Evolutionary conservation across 139 green algal species (phyloP).

Genomic region (Chlamydomonas schloesseri): DNA sequence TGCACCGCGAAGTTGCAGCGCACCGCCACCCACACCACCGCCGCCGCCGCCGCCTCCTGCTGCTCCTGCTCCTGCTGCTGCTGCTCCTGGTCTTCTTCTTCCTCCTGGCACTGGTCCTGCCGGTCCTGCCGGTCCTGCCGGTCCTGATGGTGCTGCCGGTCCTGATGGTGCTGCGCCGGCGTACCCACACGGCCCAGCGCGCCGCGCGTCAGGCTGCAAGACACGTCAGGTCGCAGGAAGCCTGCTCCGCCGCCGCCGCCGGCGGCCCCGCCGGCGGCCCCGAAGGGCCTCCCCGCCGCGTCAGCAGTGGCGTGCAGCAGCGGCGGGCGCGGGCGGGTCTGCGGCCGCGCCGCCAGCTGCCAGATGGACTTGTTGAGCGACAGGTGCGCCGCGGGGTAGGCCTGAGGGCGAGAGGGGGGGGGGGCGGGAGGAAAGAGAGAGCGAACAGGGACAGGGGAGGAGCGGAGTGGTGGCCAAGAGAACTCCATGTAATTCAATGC

Average conservation of each 20-base stretch:
- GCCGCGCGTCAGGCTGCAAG: not conserved
- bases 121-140: too few species aligned
- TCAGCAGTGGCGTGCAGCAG: not conserved
- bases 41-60: not conserved
- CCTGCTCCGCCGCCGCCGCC: not conserved
- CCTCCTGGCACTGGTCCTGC: too few species aligned
- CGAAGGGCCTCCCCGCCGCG: not conserved
- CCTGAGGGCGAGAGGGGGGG: not conserved
- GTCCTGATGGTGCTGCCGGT: not conserved
- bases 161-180: not conserved
- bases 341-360: not conserved
- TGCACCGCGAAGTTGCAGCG: constrained; percentile 36
- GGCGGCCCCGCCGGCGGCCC: not conserved
- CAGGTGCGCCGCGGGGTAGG: constrained; percentile 18
- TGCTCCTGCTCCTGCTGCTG: not conserved
- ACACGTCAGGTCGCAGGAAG: not conserved
- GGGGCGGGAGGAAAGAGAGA: too few species aligned
- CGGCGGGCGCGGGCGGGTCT: not conserved
- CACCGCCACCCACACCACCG: constrained; percentile 32
- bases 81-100: too few species aligned
- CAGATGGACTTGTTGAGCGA: constrained; percentile 41
- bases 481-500: too few species aligned
- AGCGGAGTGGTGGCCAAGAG: too few species aligned
- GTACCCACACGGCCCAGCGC: not conserved
- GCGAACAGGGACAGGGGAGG: too few species aligned